Conservation (phyloP, 2,329 filamentous ascomycete species). For the Fusarium sp. region DNA sequence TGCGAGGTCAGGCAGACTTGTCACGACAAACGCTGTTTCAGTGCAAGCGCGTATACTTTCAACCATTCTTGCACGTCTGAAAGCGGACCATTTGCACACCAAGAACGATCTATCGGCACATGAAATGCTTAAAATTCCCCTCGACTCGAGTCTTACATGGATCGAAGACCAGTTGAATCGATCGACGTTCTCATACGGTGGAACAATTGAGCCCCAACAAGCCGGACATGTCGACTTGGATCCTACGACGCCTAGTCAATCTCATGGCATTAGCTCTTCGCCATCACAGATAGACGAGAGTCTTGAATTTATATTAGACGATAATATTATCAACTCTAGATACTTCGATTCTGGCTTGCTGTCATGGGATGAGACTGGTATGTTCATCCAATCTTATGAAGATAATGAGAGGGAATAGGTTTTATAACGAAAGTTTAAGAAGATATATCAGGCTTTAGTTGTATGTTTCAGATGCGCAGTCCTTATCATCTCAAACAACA, state of each 20-base stretch:
- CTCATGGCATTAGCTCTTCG: background rate
- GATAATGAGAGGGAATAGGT: too few species aligned
- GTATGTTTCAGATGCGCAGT: too few species aligned
- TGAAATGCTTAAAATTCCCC: background rate
- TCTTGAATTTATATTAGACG: accelerated
- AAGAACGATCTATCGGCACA: background rate
- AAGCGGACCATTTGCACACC: accelerated
- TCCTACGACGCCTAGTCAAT: accelerated
- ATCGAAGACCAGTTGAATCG: background rate
- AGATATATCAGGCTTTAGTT: too few species aligned
- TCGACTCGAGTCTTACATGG: background rate
- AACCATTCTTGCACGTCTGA: background rate
- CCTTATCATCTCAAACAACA: too few species aligned
- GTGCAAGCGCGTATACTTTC: background rate
- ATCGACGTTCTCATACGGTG: background rate
- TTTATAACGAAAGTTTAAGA: too few species aligned
- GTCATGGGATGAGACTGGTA: background rate
- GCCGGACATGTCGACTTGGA: background rate
- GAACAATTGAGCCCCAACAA: background rate
- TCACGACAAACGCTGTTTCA: background rate
- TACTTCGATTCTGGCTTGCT: background rate
- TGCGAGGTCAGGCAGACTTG: background rate
- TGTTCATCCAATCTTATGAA: background rate
- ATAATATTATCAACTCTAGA: background rate
- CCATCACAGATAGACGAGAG: background rate